Evolutionary conservation across 1,139 yeast species (phyloP), one percentile per base, ranked within the genome.

Genomic region (Protomyces inouyei): DNA sequence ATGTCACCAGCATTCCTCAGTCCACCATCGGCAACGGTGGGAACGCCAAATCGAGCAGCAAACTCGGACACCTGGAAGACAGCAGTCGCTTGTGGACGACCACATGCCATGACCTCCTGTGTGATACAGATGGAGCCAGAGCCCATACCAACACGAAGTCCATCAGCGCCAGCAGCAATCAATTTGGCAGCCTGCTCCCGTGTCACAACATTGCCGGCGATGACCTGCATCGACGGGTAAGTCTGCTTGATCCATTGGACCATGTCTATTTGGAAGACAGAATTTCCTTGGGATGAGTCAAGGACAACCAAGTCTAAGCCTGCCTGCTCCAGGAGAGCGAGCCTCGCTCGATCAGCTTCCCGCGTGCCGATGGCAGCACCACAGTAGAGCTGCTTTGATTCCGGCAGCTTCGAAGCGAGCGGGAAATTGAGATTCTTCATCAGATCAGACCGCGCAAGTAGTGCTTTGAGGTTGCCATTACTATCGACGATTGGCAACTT

Each of bases 81-180:
- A 67, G 97, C 97, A 69, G 97, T 89, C 80, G 98, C 99, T 82
- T 95, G 98, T 67, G 99, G 98, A 83, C 98, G 92, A 79, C 99
- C 99, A 80, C 97, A 95, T 61, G 99, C 98, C 99, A 93, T 93
- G 68, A 93, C 98, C 80, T 93, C 99, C 81, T 95, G 98, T 66
- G 98, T 93, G 75, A 93, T 95, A 83, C 67, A 66, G 10, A 60
- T 64, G 36, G 60, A 52, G n/a, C 98, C 98, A 53, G 98, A 90
- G 74, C 99, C 99, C 99, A 93, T 93, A 80, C 98, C 99, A 71
- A 93, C 92, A 83, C 98, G 91, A 74, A 93, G 83, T 76, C 92
- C 98, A 78, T 93, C 99, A 66, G 96, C 97, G 79, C 98, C 98
- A 66, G 96, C 97, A 73, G 84, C 88, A 72, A 93, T 95, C 75